A percentile compares a stretch with the other conserved stretches of the same genome.
phyloP scores from a whole-genome alignment of 2,329 filamentous ascomycete genomes.

The Periconia sp. region DNA sequence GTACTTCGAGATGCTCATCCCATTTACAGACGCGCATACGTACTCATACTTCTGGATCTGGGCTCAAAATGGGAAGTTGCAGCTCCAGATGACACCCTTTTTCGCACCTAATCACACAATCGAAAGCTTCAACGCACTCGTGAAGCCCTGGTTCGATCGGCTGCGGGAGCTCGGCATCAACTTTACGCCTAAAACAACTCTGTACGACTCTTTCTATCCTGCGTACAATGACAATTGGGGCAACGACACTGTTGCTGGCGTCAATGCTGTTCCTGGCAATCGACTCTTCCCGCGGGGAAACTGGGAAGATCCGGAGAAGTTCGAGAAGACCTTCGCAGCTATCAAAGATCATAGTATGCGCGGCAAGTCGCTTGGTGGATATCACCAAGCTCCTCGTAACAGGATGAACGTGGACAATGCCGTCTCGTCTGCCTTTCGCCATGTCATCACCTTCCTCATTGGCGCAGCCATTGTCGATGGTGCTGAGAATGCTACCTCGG shows the following conservation, averaged over 20 bases:
- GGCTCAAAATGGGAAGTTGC: conserved; percentile 4
- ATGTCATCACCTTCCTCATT: conserved; percentile 31
- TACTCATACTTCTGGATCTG: conserved; percentile 20
- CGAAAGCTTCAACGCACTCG: conserved; percentile 10
- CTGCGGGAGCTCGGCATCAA: conserved; percentile 21
- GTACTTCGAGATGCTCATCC: conserved; percentile 12
- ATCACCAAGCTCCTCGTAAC: conserved; percentile 29
- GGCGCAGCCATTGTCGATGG: conserved; percentile 18
- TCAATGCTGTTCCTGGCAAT: conserved; percentile 15
- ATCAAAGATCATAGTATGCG: conserved; percentile 23
- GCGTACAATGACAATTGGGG: conserved; percentile 27
- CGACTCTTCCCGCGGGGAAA: conserved; percentile 25
- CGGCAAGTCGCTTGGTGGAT: conserved; percentile 20
- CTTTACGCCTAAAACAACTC: conserved; percentile 16
- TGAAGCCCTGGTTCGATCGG: conserved; percentile 16
- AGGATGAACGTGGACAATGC: conserved; percentile 27
- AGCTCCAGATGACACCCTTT: conserved; percentile 16
- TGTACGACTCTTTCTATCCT: conserved; percentile 20
- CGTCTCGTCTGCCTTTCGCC: conserved; percentile 31
- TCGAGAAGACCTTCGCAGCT: conserved; percentile 11
- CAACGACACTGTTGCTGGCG: conserved; percentile 17
- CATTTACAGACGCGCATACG: conserved; percentile 17
- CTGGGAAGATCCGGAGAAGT: conserved; percentile 21
- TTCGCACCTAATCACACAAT: conserved; percentile 19
- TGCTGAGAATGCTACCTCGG: conserved; percentile 18